Percentiles rank a stretch among this genome's conserved stretches.
Evolutionary conservation across 495 filamentous ascomycete species (phyloP).

Genomic region (Aspergillus campestris): DNA sequence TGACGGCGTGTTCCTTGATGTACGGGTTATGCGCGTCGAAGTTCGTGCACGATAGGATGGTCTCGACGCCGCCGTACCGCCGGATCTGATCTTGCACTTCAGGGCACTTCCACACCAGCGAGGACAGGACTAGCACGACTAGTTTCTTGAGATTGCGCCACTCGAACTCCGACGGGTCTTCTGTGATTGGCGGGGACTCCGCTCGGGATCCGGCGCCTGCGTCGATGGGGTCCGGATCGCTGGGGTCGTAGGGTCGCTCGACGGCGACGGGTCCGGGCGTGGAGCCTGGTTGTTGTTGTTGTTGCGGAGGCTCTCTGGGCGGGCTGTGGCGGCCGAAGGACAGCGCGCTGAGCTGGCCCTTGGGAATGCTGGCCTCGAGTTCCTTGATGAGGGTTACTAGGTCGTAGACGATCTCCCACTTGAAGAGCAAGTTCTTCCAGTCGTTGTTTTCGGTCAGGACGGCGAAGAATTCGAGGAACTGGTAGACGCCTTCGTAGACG

Average conservation of each 20-base stretch:
- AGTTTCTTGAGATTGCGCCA: conserved; percentile 92
- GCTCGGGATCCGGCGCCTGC: conserved; percentile 37
- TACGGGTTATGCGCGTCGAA: conserved; percentile 86
- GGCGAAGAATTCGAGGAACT: conserved; percentile 91
- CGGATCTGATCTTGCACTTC: conserved; percentile 81
- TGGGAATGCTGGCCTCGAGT: conserved; percentile 75
- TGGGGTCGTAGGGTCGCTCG: conserved; percentile 49
- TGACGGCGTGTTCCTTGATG: conserved; percentile 82
- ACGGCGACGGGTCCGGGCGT: conserved; percentile 40
- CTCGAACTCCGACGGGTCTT: conserved; percentile 80
- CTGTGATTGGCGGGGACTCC: conserved; percentile 55
- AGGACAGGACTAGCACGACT: conserved; percentile 77
- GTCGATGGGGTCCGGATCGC: conserved; percentile 39
- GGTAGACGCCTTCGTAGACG: conserved; percentile 79
- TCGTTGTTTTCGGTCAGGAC: conserved; percentile 72
- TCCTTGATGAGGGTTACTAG: conserved; percentile 77
- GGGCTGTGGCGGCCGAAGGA: conserved; percentile 26
- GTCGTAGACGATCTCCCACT: conserved; percentile 83
- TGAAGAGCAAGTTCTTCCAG: conserved; percentile 63
- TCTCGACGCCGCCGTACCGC: conserved; percentile 69
- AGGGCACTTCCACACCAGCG: conserved; percentile 70
- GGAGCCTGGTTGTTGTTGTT: conserved; percentile 8
- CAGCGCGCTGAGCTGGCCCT: conserved; percentile 49
- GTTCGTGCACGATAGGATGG: conserved; percentile 75
- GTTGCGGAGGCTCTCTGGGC: conserved; percentile 20